phyloP scores from a whole-genome alignment of 257 asterid species.

The Fraxinus cuspidata region DNA sequence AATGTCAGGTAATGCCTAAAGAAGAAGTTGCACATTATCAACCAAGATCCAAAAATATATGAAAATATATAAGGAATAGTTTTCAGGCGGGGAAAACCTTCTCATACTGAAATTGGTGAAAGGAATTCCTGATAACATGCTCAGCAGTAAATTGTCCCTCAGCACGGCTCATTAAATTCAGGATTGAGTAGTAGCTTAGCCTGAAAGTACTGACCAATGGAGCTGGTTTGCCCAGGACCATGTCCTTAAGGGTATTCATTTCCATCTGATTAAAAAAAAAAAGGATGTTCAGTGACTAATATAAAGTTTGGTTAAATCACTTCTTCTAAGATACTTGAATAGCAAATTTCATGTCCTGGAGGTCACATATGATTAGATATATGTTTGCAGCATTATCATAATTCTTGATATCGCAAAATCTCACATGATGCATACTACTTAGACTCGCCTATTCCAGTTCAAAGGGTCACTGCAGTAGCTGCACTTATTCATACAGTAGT shows the following conservation, averaged over 20 bases:
- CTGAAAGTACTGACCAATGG: slow-evolving; percentile 96
- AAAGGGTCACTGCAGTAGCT: slow-evolving; percentile 8
- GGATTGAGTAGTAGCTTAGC: slow-evolving; percentile 90
- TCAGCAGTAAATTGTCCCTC: slow-evolving; percentile 98
- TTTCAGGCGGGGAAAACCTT: slow-evolving; percentile 56
- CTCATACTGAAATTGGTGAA: slow-evolving; percentile 96
- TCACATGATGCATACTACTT: neutral
- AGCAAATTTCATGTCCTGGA: slow-evolving; percentile 13
- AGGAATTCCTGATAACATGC: slow-evolving; percentile 90
- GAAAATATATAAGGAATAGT: slow-evolving; percentile 20
- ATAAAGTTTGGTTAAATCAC: slow-evolving; percentile 12
- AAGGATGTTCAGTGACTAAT: neutral
- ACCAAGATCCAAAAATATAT: slow-evolving; percentile 18
- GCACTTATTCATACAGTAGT: slow-evolving; percentile 5
- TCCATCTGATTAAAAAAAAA: slow-evolving; percentile 69
- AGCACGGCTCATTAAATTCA: slow-evolving; percentile 96
- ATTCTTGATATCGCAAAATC: slow-evolving; percentile 15
- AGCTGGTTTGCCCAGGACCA: slow-evolving; percentile 97
- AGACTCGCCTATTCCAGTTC: neutral
- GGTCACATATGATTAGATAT: slow-evolving; percentile 8
- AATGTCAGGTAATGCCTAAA: slow-evolving; percentile 87
- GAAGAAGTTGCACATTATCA: slow-evolving; percentile 31
- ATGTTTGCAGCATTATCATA: neutral
- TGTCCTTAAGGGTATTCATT: slow-evolving; percentile 90
- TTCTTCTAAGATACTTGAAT: slow-evolving; percentile 6